These are phyloP conservation scores for Platanthera zijinensis DNA, from an alignment of 106 monocot genomes.

Conservation along the genomic window DNA sequence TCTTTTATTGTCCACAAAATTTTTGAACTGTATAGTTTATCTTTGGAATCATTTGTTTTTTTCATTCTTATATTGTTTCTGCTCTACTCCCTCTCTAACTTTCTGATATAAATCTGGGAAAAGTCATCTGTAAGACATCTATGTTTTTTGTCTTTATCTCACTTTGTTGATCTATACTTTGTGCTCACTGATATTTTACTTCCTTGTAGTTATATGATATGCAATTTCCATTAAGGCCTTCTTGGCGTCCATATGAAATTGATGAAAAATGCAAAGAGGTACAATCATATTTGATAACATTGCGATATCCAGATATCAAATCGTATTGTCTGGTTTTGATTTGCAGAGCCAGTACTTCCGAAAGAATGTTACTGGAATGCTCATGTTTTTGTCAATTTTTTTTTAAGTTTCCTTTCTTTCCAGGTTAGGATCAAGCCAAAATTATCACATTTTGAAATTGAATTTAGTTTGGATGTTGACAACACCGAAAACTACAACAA, in stretches of 20 bases:
- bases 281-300: background rate
- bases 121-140: background rate
- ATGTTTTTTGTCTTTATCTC: background rate
- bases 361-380: background rate
- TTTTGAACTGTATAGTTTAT: background rate
- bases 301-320: background rate
- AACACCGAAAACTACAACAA: constrained; percentile 12
- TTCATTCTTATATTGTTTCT: background rate
- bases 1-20: background rate
- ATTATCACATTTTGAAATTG: constrained; percentile 14
- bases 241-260: constrained; percentile 22
- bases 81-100: background rate
- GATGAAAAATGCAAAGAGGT: constrained; percentile 21
- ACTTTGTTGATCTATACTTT: background rate
- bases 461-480: constrained; percentile 20
- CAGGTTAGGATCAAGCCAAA: constrained; percentile 22
- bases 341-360: background rate
- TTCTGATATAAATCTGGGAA: background rate
- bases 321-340: background rate
- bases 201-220: constrained; percentile 19
- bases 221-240: constrained; percentile 20
- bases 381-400: background rate
- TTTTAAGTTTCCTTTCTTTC: constrained; percentile 2
- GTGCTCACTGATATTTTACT: background rate
- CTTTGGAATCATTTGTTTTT: background rate